phyloP scores from a whole-genome alignment of 495 filamentous ascomycete species.

The Daldinia vernicosa region DNA sequence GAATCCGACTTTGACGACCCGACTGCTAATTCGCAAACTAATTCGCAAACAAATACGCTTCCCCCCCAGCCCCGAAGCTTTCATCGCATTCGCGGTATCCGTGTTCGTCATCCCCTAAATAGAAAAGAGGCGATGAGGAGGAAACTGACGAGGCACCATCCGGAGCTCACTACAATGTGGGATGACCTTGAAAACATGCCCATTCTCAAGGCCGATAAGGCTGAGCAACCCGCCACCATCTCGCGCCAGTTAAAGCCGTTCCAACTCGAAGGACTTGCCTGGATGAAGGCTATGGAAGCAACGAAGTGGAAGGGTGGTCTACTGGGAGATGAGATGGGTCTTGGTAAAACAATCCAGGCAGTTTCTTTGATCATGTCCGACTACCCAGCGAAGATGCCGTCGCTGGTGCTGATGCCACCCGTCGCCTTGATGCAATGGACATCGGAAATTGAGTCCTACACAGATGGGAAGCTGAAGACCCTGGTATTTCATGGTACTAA shows the following conservation, averaged over 20 bases:
- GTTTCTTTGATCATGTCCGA: constrained; percentile 98
- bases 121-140: background rate
- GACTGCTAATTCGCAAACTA: background rate
- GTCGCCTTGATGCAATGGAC: constrained; percentile 98
- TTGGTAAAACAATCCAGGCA: constrained; percentile 98
- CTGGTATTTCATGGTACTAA: constrained; percentile 91
- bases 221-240: constrained; percentile 80
- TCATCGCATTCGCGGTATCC: background rate
- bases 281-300: constrained; percentile 91
- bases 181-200: constrained; percentile 72
- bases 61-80: background rate
- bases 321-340: constrained; percentile 95
- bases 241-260: constrained; percentile 86
- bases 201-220: constrained; percentile 68
- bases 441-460: constrained; percentile 91
- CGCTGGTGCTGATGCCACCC: constrained; percentile 90
- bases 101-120: background rate
- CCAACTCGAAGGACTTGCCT: constrained; percentile 90
- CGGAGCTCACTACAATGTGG: constrained; percentile 85
- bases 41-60: background rate
- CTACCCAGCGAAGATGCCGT: constrained; percentile 81
- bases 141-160: constrained; percentile 75
- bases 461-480: constrained; percentile 86
- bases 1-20: background rate
- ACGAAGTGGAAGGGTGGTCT: constrained; percentile 86